Evolutionary conservation across 495 filamentous ascomycete species (phyloP).

Genomic region (Hypoxylon trugodes): DNA sequence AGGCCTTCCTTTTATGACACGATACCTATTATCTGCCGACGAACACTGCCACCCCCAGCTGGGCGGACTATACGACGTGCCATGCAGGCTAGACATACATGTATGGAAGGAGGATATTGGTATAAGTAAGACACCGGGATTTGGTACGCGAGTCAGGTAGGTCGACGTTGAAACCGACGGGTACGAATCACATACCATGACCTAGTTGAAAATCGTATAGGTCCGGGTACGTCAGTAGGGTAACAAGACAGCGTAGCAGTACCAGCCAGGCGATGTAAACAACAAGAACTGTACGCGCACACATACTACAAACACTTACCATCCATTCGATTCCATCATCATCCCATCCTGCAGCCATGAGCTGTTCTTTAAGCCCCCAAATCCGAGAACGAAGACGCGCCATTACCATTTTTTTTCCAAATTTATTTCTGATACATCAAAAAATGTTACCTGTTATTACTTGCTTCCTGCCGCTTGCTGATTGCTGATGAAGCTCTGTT

Average conservation of each 20-base stretch:
- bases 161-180: slow-evolving; percentile 21
- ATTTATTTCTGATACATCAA: slow-evolving; percentile 38
- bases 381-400: too few relatives aligned
- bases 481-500: too few relatives aligned
- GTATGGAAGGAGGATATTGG: slow-evolving; percentile 4
- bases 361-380: slow-evolving; percentile 38
- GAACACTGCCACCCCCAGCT: slow-evolving; percentile 13
- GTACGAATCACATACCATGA: slow-evolving; percentile 18
- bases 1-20: slow-evolving; percentile 27
- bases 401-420: too few relatives aligned
- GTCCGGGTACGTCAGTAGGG: slow-evolving; percentile 24
- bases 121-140: slow-evolving; percentile 9
- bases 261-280: slow-evolving; percentile 28
- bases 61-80: slow-evolving; percentile 16
- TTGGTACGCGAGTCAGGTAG: slow-evolving; percentile 11
- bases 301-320: too few relatives aligned
- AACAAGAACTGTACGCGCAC: too few relatives aligned
- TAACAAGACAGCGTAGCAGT: slow-evolving; percentile 37
- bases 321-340: too few relatives aligned
- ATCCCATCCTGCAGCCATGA: slow-evolving; percentile 32
- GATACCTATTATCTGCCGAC: slow-evolving; percentile 23
- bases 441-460: slow-evolving; percentile 10
- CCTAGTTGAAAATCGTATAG: slow-evolving; percentile 13
- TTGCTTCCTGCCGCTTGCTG: background rate
- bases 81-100: slow-evolving; percentile 22